Percentiles rank a stretch among this genome's conserved stretches.
These are phyloP conservation scores for Litchi chinensis DNA, from an alignment of 345 rosid genomes.

Conservation along the genomic window DNA sequence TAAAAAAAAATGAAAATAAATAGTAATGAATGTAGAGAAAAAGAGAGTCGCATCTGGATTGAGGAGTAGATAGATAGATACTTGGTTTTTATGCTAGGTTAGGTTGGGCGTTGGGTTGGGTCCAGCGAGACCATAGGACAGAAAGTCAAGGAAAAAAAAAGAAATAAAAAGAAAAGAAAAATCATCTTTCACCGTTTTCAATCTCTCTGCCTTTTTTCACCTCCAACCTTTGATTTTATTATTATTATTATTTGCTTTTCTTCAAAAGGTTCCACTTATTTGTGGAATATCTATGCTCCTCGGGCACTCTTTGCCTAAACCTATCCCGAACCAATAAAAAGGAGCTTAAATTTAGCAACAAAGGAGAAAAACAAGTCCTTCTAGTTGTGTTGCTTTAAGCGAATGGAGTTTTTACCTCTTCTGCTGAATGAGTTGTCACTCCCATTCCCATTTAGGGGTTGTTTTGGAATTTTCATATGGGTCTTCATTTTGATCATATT, in stretches of 20 bases:
- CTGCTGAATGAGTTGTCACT: not conserved
- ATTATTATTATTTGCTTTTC: slow-evolving; percentile 14
- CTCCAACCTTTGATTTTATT: not conserved
- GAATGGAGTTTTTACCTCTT: not conserved
- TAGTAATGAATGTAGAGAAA: not conserved
- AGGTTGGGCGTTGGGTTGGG: not conserved
- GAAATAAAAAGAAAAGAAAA: not conserved
- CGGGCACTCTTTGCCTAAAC: slow-evolving; percentile 12
- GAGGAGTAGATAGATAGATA: not conserved
- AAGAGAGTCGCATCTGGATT: slow-evolving; percentile 2
- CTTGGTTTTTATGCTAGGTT: not conserved
- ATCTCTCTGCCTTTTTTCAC: slow-evolving; percentile 13
- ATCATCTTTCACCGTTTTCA: slow-evolving; percentile 39
- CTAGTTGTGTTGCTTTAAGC: not conserved
- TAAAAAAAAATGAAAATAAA: not conserved
- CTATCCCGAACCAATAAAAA: not conserved
- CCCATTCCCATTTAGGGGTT: not conserved
- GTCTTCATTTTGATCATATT: not conserved
- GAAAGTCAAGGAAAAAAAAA: slow-evolving; percentile 21
- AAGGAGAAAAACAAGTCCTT: not conserved
- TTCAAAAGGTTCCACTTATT: slow-evolving; percentile 30
- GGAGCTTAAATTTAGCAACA: not conserved
- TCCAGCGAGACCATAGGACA: slow-evolving; percentile 24
- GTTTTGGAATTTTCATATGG: not conserved
- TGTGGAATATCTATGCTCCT: slow-evolving; percentile 26